Evolutionary conservation across 1,284 basidiomycete genomes (phyloP).

Genomic region (Calocybe gambosa): DNA sequence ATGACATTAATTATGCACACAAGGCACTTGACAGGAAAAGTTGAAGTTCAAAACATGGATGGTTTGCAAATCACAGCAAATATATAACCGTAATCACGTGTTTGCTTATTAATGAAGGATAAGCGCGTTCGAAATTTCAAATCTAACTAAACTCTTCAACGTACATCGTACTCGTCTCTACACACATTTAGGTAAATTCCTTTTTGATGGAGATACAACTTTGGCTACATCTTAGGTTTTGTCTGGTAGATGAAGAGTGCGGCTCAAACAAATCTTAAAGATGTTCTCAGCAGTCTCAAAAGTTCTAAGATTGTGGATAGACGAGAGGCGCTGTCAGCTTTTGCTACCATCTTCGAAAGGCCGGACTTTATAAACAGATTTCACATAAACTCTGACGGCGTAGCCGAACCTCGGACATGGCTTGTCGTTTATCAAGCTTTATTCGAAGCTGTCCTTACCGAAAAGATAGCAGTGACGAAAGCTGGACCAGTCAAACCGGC

Average conservation of each 20-base stretch:
- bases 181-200: not conserved
- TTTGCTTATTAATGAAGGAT: not conserved
- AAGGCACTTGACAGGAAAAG: not conserved
- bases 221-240: not conserved
- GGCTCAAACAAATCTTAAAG: constrained; percentile 36
- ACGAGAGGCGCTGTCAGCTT: constrained; percentile 52
- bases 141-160: not conserved
- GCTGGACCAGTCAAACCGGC: constrained; percentile 34
- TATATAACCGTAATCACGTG: not conserved
- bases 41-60: not conserved
- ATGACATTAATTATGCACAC: too few relatives aligned
- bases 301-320: constrained; percentile 72
- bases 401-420: constrained; percentile 46
- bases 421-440: constrained; percentile 67
- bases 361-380: constrained; percentile 48
- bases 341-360: constrained; percentile 60
- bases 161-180: not conserved
- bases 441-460: constrained; percentile 58
- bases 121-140: not conserved
- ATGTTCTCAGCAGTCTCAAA: constrained; percentile 47
- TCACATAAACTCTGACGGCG: constrained; percentile 40
- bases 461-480: constrained; percentile 51
- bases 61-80: not conserved
- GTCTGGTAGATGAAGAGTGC: constrained; percentile 6
- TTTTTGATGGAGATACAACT: not conserved